A percentile compares a stretch with the other conserved stretches of the same genome.
phyloP scores from a whole-genome alignment of 306 rosid genomes.

The Quercus engelmannii region DNA sequence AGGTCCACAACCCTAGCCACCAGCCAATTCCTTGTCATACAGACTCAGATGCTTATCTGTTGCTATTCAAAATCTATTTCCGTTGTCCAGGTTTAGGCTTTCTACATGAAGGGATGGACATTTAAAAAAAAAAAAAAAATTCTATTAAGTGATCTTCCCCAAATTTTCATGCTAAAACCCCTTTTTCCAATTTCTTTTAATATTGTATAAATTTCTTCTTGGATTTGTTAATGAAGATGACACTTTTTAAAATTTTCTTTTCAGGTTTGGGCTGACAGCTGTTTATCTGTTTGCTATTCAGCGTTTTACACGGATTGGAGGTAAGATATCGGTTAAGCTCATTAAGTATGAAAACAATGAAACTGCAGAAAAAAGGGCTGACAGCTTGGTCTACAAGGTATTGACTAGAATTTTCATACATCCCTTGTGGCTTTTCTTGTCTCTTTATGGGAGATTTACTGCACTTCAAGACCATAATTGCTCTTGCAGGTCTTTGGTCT shows the following conservation, averaged over 20 bases:
- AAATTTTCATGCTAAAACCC: neutral
- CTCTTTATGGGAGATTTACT: slow-evolving; percentile 4
- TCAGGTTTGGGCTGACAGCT: slow-evolving; percentile 9
- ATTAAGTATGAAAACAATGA: slow-evolving; percentile 81
- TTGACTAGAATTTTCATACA: neutral
- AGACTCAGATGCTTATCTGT: neutral
- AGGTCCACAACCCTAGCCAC: neutral
- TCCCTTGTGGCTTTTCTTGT: neutral
- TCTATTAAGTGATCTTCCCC: neutral
- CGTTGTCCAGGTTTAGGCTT: neutral
- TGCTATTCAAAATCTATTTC: neutral
- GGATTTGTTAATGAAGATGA: neutral
- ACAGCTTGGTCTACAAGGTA: slow-evolving; percentile 98
- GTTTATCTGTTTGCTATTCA: slow-evolving; percentile 79
- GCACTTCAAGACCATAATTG: slow-evolving; percentile 17
- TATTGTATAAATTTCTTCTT: neutral
- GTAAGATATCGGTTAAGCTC: slow-evolving; percentile 73
- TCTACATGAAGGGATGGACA: neutral
- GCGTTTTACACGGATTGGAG: slow-evolving; percentile 71
- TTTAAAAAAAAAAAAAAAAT: neutral
- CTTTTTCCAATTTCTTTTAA: neutral
- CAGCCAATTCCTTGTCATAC: neutral
- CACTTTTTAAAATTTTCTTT: neutral
- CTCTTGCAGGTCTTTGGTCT: slow-evolving; percentile 88
- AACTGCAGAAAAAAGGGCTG: slow-evolving; percentile 77